Evolutionary conservation across 495 filamentous ascomycete genomes (phyloP).

Genomic region (Apiosordaria backusii): DNA sequence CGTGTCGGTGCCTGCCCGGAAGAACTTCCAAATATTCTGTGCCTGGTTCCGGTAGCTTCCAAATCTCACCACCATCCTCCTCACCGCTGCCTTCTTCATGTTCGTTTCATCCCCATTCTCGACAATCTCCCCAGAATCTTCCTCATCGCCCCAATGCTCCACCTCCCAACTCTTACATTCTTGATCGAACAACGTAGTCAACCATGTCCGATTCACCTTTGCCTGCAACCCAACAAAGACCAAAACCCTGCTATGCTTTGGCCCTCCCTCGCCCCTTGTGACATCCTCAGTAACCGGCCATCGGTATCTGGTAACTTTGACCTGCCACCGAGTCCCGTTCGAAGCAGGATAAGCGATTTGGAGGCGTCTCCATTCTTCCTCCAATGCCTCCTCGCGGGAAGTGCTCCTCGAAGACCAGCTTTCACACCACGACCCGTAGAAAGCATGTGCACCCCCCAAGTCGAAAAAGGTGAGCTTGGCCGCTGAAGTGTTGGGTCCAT

Average conservation of each 20-base stretch:
- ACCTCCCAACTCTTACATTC: background rate
- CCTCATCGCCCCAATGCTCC: background rate
- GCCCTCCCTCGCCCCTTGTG: too few species aligned
- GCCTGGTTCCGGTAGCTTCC: background rate
- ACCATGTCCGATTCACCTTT: background rate
- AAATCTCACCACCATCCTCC: background rate
- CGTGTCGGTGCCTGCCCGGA: background rate
- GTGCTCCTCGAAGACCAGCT: too few species aligned
- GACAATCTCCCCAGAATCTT: background rate
- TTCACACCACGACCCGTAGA: background rate
- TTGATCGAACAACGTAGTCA: background rate
- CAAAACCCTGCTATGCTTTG: background rate
- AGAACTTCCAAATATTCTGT: background rate
- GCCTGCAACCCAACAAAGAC: background rate
- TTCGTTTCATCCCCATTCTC: too few species aligned
- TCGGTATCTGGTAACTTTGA: background rate
- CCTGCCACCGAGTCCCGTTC: too few species aligned
- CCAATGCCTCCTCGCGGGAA: background rate
- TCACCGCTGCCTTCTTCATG: background rate
- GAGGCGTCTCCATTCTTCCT: too few species aligned
- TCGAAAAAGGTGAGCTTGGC: background rate
- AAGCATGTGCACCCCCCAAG: background rate
- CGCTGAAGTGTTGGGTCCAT: background rate
- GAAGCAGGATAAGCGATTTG: too few species aligned
- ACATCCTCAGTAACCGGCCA: background rate